phyloP scores from a whole-genome alignment of 192 early-diverging fungal species.

The Mortierella alpina region DNA sequence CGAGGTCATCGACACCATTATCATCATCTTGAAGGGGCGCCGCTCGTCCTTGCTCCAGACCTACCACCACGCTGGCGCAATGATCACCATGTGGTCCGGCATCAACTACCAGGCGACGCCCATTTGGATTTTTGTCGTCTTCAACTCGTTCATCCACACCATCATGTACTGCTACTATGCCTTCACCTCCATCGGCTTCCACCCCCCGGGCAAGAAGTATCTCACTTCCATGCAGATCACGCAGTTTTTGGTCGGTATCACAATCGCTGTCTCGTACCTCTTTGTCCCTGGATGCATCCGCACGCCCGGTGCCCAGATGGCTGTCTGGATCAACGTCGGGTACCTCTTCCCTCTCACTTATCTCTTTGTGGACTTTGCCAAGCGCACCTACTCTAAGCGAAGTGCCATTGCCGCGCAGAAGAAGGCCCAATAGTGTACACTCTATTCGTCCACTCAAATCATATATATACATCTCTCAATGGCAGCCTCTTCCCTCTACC shows the following conservation, averaged over 20 bases:
- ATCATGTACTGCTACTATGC: conserved; percentile 91
- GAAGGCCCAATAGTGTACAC: conserved; percentile 31
- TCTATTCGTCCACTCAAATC: too few species aligned
- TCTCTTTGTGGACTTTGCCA: conserved; percentile 85
- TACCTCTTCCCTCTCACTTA: conserved; percentile 82
- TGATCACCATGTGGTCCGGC: conserved; percentile 82
- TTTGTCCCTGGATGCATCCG: conserved; percentile 69
- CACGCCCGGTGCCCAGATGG: conserved; percentile 62
- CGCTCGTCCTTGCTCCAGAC: conserved; percentile 83
- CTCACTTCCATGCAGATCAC: conserved; percentile 85
- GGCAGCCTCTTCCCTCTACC: background rate
- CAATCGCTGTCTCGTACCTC: conserved; percentile 75
- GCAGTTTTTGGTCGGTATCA: conserved; percentile 83
- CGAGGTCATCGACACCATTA: conserved; percentile 89
- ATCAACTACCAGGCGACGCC: conserved; percentile 75
- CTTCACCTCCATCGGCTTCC: conserved; percentile 76
- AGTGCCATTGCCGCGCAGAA: conserved; percentile 44
- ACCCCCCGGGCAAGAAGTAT: conserved; percentile 84
- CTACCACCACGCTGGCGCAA: conserved; percentile 89
- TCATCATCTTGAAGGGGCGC: conserved; percentile 84
- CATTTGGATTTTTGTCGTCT: conserved; percentile 86
- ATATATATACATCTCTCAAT: background rate
- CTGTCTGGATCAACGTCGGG: conserved; percentile 70
- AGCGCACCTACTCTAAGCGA: conserved; percentile 72
- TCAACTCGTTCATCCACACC: conserved; percentile 91